Evolutionary conservation across 2,329 filamentous ascomycete species (phyloP), one percentile per base, ranked within the genome.

Genomic region (Allantophomopsis cytisporea): DNA sequence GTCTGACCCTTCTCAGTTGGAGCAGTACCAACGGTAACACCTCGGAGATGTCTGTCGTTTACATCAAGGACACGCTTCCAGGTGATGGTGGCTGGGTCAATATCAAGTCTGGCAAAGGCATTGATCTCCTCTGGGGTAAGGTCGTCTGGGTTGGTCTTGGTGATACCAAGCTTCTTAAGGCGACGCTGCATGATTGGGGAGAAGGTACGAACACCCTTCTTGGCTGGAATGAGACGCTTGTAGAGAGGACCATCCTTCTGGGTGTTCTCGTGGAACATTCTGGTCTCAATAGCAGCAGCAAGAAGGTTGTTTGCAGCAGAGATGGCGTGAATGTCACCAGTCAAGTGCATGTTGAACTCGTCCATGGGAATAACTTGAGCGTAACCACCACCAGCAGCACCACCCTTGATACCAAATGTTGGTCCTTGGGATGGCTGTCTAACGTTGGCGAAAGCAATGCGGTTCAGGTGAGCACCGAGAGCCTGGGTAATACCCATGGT

Each of bases 301-400:
- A 98, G 74, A 42, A 98, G 70, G 63, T 98, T 98, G 72, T 96
- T 98, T 31, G 91, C 91, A 20, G 89, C 89, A 39, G 87, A 87
- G 54, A 98, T 91, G 48, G 91, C 91, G 60, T 98, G 91, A 41
- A 98, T 96, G 58, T 98, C 91, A 53, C 91, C 91, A 40, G 91
- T 98, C 54, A 98, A 66, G 60, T 98, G 91, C 56, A 98, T 68
- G 64, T 98, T 98, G 69, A 98, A 98, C 61, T 98, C 91, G 53
- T 98, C 91, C 91, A 98, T 98, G 43, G 91, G 91, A 53, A 98
- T 96, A 55, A 98, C 91, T 61, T 98, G 91, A 60, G 86, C 94
- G 74, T 96, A 98, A 31, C 91, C 91, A 60, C 91, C 91, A 54
- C 91, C 91, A 41, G 91, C 91, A 43, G 91, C 91, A 54, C 91